Evolutionary conservation across 208 protist genomes (phyloP), one percentile per base, ranked within the genome.

Genomic region (Kentomonas sorsogonicus): DNA sequence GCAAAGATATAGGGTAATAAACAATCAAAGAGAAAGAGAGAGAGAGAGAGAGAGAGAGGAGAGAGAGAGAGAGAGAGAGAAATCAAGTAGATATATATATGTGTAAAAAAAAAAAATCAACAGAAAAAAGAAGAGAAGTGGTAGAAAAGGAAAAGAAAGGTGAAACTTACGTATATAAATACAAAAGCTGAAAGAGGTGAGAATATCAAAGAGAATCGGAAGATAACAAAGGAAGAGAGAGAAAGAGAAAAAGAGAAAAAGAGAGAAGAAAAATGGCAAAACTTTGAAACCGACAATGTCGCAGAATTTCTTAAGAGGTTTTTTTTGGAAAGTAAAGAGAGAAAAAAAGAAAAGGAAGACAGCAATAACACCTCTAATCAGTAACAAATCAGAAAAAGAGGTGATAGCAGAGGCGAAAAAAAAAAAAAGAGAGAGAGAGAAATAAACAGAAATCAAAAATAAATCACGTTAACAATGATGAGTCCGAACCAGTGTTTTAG

Each of bases 161-260:
- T 53, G 25, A 53, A 40, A 2, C 15, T 40, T n/a, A n/a, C n/a
- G 31, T n/a, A 38, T 0, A 53, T 36, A n/a, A 58, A 52, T 5
- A 45, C 53, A 58, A 60, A 45, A 53, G 23, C 2, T 29, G 38
- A n/a, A n/a, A n/a, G n/a, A n/a, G n/a, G n/a, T n/a, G n/a, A n/a
- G n/a, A n/a, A n/a, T n/a, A n/a, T n/a, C n/a, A n/a, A n/a, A n/a
- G n/a, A n/a, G n/a, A n/a, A n/a, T n/a, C n/a, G n/a, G n/a, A n/a
- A n/a, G n/a, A 20, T 9, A 39, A 27, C 27, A 55, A 18, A 55
- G 9, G 20, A 13, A 29, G 5, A 26, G 4, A 53, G 25, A 53
- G 30, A 33, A 6, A 4, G 25, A 7, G 29, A 22, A 22, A 53
- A 16, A 33, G 9, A 34, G 5, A 53, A 53, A 53, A 16, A 55